phyloP scores from a whole-genome alignment of 139 green algal species.

The Chlamydomonas eustigma region DNA sequence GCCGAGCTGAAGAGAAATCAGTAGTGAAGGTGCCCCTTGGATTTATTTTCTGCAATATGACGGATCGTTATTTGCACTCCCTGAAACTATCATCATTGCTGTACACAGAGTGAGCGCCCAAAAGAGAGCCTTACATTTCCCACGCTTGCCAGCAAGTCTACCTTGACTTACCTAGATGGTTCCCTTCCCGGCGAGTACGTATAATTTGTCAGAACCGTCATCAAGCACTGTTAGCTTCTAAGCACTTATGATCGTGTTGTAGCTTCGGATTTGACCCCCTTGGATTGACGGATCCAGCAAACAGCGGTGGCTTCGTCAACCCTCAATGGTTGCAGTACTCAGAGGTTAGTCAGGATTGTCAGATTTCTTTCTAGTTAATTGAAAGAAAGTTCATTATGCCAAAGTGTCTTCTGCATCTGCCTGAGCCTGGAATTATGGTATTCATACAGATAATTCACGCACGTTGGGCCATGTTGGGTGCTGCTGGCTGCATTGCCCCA shows the following conservation, averaged over 20 bases:
- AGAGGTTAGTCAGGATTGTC: slow-evolving; percentile 37
- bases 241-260: too few relatives aligned
- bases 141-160: slow-evolving; percentile 65
- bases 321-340: slow-evolving; percentile 85
- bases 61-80: too few relatives aligned
- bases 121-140: slow-evolving; percentile 56
- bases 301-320: slow-evolving; percentile 86
- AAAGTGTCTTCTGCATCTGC: too few relatives aligned
- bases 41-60: background rate
- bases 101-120: slow-evolving; percentile 58
- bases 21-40: slow-evolving; percentile 33
- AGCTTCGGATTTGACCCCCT: slow-evolving; percentile 85
- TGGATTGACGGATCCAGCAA: slow-evolving; percentile 87
- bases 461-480: slow-evolving; percentile 95
- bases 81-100: too few relatives aligned
- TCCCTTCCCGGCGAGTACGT: slow-evolving; percentile 73
- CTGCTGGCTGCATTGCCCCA: slow-evolving; percentile 89
- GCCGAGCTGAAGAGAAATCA: slow-evolving; percentile 44
- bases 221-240: too few relatives aligned
- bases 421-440: too few relatives aligned
- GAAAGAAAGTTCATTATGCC: background rate
- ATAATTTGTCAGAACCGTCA: background rate
- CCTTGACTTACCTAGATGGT: slow-evolving; percentile 93
- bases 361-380: background rate
- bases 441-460: slow-evolving; percentile 80